These are phyloP conservation scores for Hippophae rhamnoides DNA, from an alignment of 306 rosid species.

Conservation along the genomic window DNA sequence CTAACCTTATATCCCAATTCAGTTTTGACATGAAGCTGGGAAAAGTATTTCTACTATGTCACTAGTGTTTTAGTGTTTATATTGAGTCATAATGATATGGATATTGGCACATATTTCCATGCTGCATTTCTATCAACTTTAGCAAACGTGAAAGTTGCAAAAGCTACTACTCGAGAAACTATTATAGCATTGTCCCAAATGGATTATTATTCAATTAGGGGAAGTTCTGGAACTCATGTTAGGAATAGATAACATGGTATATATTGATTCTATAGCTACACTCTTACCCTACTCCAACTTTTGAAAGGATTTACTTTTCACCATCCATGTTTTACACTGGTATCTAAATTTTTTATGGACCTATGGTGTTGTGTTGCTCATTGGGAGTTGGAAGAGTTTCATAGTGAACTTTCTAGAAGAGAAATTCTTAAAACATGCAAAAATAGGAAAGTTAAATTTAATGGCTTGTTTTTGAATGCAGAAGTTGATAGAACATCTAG, in stretches of 20 bases:
- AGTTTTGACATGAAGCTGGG: background rate
- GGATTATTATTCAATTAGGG: slow-evolving; percentile 31
- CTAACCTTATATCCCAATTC: background rate
- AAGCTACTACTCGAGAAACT: slow-evolving; percentile 79
- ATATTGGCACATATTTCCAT: slow-evolving; percentile 24
- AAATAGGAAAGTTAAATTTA: slow-evolving; percentile 6
- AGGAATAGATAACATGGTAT: slow-evolving; percentile 39
- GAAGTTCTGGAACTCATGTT: slow-evolving; percentile 21
- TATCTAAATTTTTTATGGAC: no score
- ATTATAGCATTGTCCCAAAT: slow-evolving; percentile 43
- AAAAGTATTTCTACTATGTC: background rate
- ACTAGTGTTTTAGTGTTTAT: background rate
- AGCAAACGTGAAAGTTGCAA: slow-evolving; percentile 60
- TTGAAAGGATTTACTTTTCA: background rate
- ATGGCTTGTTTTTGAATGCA: slow-evolving; percentile 30
- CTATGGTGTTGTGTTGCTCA: background rate
- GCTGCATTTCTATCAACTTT: slow-evolving; percentile 85
- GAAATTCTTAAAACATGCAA: slow-evolving; percentile 1
- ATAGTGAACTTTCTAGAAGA: background rate
- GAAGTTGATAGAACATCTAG: slow-evolving; percentile 33
- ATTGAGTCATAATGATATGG: background rate
- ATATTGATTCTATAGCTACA: background rate
- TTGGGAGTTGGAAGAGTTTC: background rate
- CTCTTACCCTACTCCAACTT: background rate
- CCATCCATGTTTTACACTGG: background rate